Percentiles rank a stretch among this genome's conserved stretches.
These are phyloP conservation scores for Aspergillus fructus DNA, from an alignment of 2,329 filamentous ascomycete species.

Conservation along the genomic window DNA sequence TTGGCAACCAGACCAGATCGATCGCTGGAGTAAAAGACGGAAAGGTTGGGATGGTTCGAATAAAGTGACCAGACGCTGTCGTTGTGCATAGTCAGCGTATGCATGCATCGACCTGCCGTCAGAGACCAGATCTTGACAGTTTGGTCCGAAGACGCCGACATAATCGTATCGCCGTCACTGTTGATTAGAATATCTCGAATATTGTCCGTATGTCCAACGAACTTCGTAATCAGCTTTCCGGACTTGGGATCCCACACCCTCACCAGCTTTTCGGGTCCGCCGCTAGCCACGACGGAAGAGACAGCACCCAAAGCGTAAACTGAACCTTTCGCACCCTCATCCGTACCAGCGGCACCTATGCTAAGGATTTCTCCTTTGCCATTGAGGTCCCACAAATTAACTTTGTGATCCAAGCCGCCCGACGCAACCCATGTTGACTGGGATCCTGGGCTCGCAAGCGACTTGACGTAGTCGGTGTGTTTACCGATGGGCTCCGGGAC, in stretches of 20 bases:
- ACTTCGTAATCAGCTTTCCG: constrained; percentile 89
- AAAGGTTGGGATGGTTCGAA: constrained; percentile 80
- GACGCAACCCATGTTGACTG: constrained; percentile 85
- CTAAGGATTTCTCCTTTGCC: constrained; percentile 82
- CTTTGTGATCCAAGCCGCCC: constrained; percentile 87
- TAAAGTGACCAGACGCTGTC: constrained; percentile 96
- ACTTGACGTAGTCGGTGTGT: constrained; percentile 96
- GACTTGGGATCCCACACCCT: constrained; percentile 87
- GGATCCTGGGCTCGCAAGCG: constrained; percentile 73
- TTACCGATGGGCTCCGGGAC: constrained; percentile 80
- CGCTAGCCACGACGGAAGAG: constrained; percentile 80
- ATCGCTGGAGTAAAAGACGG: constrained; percentile 92
- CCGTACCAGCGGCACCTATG: constrained; percentile 74
- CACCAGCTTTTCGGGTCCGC: constrained; percentile 90
- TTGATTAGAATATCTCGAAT: constrained; percentile 89
- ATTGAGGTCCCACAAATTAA: constrained; percentile 90
- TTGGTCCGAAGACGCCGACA: constrained; percentile 93
- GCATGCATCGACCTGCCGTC: constrained; percentile 91
- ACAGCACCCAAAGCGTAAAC: constrained; percentile 86
- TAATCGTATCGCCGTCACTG: constrained; percentile 81
- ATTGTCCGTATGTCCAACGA: constrained; percentile 94
- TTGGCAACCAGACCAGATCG: constrained; percentile 92
- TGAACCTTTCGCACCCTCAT: constrained; percentile 83
- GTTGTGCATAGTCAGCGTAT: constrained; percentile 98
- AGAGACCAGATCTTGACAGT: constrained; percentile 98